Percentiles rank a stretch among this genome's conserved stretches.
Evolutionary conservation across 2,329 filamentous ascomycete species (phyloP).

Genomic region (Pleochaeta shiraiana): DNA sequence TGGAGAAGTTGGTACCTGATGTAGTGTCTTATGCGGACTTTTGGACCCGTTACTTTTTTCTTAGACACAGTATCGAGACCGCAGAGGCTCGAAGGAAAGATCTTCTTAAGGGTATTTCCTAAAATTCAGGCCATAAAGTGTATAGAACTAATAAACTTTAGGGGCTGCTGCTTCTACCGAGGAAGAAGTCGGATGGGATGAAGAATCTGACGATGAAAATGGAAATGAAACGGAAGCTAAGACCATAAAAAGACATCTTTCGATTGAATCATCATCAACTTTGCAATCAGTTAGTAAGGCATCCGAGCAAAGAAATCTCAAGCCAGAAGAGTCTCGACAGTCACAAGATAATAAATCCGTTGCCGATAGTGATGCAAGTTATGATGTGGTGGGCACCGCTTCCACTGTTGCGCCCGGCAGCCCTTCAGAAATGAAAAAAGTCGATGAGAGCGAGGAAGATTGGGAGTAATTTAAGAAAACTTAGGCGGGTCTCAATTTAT

Average conservation of each 20-base stretch:
- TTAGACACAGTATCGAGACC: conserved; percentile 78
- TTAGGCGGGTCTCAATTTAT: too few species aligned
- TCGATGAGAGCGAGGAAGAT: conserved; percentile 46
- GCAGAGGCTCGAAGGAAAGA: conserved; percentile 79
- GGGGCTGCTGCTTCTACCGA: conserved; percentile 35
- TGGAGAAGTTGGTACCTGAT: conserved; percentile 94
- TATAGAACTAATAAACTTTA: conserved; percentile 11
- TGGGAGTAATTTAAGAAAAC: conserved; percentile 36
- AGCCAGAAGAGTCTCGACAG: conserved; percentile 42
- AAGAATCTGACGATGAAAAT: conserved; percentile 46
- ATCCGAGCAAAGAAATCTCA: conserved; percentile 23
- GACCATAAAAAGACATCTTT: conserved; percentile 22
- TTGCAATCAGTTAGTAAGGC: conserved; percentile 29
- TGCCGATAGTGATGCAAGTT: conserved; percentile 85
- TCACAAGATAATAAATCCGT: conserved; percentile 82
- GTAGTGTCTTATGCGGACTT: conserved; percentile 75
- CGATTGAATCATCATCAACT: conserved; percentile 35
- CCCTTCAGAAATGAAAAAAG: conserved; percentile 33
- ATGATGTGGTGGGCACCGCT: conserved; percentile 68
- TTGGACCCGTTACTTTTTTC: conserved; percentile 91
- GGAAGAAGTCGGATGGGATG: conserved; percentile 46
- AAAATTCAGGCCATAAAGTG: not conserved
- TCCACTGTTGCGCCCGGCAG: conserved; percentile 53
- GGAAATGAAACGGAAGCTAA: conserved; percentile 9
- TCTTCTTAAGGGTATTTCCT: conserved; percentile 55